These are phyloP conservation scores for Fraxinus sp. DNA, from an alignment of 305 asterid genomes.

Conservation along the genomic window DNA sequence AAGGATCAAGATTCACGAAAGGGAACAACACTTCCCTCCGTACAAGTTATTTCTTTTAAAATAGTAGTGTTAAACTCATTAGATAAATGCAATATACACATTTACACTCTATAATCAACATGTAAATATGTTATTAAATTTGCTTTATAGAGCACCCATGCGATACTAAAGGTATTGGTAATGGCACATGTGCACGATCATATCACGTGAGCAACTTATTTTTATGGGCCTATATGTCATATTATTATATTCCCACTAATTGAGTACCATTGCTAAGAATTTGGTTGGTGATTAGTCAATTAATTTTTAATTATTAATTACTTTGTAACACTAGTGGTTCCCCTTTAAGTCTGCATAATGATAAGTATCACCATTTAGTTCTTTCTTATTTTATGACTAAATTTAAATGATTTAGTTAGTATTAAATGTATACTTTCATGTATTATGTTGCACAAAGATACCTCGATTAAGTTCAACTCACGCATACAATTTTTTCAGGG, in stretches of 20 bases:
- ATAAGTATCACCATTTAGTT: not conserved
- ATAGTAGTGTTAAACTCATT: not conserved
- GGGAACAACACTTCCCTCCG: not conserved
- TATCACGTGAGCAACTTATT: not conserved
- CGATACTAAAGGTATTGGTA: not conserved
- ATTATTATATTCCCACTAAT: not conserved
- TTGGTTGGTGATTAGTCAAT: not conserved
- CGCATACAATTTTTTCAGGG: not conserved
- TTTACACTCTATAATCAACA: not conserved
- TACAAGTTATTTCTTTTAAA: not conserved
- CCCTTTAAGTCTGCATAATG: conserved; percentile 5
- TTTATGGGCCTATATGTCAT: not conserved
- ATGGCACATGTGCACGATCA: not conserved
- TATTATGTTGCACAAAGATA: not conserved
- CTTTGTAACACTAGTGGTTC: not conserved
- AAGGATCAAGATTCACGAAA: not conserved
- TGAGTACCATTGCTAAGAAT: not conserved
- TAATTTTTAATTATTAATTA: not conserved
- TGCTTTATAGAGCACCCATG: not conserved
- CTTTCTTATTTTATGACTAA: not conserved
- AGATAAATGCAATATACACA: not conserved
- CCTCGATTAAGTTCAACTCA: not conserved
- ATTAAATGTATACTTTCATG: not conserved
- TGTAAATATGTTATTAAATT: not conserved
- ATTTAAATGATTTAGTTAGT: not conserved